phyloP scores from a whole-genome alignment of 176 grass and related monocot species.

The Lolium perenne region DNA sequence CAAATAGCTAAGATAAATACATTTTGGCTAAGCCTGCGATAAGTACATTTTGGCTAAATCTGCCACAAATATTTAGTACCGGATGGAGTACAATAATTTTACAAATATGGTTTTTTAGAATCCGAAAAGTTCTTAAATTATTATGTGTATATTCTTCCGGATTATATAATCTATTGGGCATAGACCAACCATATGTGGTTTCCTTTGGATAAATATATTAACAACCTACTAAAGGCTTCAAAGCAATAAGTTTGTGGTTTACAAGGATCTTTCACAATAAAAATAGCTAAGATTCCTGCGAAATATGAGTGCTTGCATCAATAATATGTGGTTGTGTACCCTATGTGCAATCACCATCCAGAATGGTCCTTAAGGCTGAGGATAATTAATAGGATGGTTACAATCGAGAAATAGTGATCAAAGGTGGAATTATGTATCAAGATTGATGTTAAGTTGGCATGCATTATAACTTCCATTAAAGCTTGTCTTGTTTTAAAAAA shows the following conservation, averaged over 20 bases:
- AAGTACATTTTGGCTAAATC: no score
- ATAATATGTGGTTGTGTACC: conserved; percentile 9
- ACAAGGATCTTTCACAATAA: conserved; percentile 11
- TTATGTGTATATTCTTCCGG: not conserved
- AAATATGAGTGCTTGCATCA: not conserved
- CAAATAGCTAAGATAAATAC: no score
- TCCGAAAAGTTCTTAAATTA: not conserved
- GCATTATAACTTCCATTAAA: not conserved
- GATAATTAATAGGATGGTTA: conserved; percentile 11
- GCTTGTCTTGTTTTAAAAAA: not conserved
- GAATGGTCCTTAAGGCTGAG: conserved; percentile 9
- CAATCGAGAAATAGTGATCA: not conserved
- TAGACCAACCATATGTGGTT: not conserved
- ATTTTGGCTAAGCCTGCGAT: no score
- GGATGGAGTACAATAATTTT: not conserved
- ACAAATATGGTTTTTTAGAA: not conserved
- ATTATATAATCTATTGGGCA: not conserved
- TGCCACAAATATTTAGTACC: no score
- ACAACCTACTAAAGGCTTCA: not conserved
- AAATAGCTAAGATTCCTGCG: not conserved
- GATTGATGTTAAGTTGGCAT: conserved; percentile 14
- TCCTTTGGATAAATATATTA: not conserved
- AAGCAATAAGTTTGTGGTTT: not conserved
- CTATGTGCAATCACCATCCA: conserved; percentile 28
- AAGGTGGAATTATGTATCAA: conserved; percentile 1